Evolutionary conservation across 371 early-diverging fungal species (phyloP).

Genomic region (Chytridiales sp.): DNA sequence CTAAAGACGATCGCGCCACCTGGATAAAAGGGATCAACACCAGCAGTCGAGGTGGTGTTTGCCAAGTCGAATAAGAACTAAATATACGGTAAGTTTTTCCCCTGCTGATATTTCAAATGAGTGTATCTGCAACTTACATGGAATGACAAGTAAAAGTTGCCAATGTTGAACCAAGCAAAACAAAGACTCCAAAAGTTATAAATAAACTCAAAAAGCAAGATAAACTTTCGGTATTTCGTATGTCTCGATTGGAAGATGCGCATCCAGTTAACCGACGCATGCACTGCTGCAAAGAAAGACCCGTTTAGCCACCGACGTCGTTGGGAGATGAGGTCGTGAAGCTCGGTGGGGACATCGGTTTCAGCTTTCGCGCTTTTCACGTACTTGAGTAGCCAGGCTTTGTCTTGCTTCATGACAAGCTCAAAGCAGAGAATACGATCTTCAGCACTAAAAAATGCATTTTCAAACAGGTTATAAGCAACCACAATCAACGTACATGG

Average conservation of each 20-base stretch:
- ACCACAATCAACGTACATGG: too few relatives aligned
- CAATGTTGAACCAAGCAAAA: slow-evolving; percentile 45
- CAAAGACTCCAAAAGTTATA: slow-evolving; percentile 47
- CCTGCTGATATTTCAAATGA: not conserved
- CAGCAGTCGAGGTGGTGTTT: slow-evolving; percentile 7
- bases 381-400: slow-evolving; percentile 70
- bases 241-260: slow-evolving; percentile 36
- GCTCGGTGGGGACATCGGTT: slow-evolving; percentile 77
- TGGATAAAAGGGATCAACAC: slow-evolving; percentile 31
- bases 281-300: slow-evolving; percentile 44
- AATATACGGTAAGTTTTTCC: not conserved
- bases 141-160: slow-evolving; percentile 50
- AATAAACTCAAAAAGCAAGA: slow-evolving; percentile 38
- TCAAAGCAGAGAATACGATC: slow-evolving; percentile 89
- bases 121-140: slow-evolving; percentile 29
- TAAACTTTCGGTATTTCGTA: slow-evolving; percentile 44
- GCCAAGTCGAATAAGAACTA: slow-evolving; percentile 41
- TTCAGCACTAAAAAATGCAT: slow-evolving; percentile 61
- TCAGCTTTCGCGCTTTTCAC: slow-evolving; percentile 63
- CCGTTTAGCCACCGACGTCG: slow-evolving; percentile 64
- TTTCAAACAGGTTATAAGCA: too few relatives aligned
- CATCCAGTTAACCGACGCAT: slow-evolving; percentile 38
- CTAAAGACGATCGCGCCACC: slow-evolving; percentile 20
- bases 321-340: slow-evolving; percentile 59
- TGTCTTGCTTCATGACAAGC: slow-evolving; percentile 73